Conservation (phyloP, 2,329 filamentous ascomycete species). For the Verticillium nubilum region DNA sequence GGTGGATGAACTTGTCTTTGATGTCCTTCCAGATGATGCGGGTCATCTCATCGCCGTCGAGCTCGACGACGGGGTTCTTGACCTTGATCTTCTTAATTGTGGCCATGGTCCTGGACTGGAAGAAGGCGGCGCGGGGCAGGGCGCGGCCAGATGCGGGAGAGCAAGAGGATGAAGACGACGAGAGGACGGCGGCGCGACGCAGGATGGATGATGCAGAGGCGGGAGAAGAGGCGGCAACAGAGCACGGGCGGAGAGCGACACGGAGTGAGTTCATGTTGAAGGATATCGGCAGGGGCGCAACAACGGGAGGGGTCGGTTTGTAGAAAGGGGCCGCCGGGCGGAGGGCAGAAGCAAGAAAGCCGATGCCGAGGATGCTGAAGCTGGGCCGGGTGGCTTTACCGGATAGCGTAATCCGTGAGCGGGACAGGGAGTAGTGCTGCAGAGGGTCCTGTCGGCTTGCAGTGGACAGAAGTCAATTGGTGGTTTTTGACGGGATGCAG, state of each 20-base stretch:
- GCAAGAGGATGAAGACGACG: slow-evolving; percentile 5
- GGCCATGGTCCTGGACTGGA: slow-evolving; percentile 44
- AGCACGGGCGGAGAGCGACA: not conserved
- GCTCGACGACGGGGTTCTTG: slow-evolving; percentile 97
- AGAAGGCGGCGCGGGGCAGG: slow-evolving; percentile 7
- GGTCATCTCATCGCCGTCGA: slow-evolving; percentile 96
- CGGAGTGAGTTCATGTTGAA: slow-evolving; percentile 2
- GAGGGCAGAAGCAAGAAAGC: not conserved
- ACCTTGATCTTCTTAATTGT: slow-evolving; percentile 85
- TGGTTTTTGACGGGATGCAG: not conserved
- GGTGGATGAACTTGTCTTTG: slow-evolving; percentile 97
- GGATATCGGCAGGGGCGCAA: not conserved
- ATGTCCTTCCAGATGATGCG: slow-evolving; percentile 98
- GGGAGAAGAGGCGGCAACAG: slow-evolving; percentile 2
- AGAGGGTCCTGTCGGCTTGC: not conserved
- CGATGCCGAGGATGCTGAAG: not conserved
- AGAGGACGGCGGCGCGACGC: slow-evolving; percentile 9
- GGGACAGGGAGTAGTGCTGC: not conserved
- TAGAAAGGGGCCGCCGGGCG: not conserved
- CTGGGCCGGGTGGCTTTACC: not conserved
- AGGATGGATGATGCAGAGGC: slow-evolving; percentile 1
- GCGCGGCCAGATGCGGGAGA: slow-evolving; percentile 8
- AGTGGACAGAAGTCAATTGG: not conserved
- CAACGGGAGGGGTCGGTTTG: not conserved
- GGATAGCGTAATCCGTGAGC: not conserved